phyloP scores from a whole-genome alignment of 192 early-diverging fungal genomes.

The Coemansia sp. region DNA sequence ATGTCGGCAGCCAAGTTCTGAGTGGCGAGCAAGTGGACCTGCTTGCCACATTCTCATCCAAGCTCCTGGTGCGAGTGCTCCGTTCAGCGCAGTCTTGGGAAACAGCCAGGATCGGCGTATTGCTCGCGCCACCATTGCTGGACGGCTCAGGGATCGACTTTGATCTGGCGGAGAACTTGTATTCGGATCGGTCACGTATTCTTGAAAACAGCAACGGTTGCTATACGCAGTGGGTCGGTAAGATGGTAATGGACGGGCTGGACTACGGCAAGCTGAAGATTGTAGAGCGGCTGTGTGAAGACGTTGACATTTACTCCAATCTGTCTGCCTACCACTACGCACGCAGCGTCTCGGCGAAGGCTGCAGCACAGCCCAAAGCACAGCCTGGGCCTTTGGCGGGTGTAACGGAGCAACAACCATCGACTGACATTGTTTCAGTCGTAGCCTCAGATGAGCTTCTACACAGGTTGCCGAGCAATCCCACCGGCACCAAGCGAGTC shows the following conservation, averaged over 20 bases:
- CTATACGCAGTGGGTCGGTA: constrained; percentile 8
- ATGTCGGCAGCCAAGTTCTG: constrained; percentile 34
- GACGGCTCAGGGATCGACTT: constrained; percentile 33
- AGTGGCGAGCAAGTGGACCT: constrained; percentile 39
- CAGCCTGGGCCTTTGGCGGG: neutral
- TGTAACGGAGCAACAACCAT: neutral
- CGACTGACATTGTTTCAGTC: neutral
- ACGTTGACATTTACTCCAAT: constrained; percentile 36
- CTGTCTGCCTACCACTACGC: constrained; percentile 27
- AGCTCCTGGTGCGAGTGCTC: constrained; percentile 52
- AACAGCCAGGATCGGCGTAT: constrained; percentile 55
- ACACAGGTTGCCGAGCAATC: neutral
- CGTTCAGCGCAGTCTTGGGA: constrained; percentile 57
- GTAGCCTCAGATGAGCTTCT: neutral
- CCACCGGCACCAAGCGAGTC: constrained; percentile 1
- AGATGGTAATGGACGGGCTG: constrained; percentile 41
- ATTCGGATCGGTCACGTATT: constrained; percentile 21
- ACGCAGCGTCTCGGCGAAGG: neutral
- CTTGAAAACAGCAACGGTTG: neutral
- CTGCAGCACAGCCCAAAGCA: neutral
- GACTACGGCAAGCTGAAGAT: constrained; percentile 43
- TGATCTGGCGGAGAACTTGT: constrained; percentile 26
- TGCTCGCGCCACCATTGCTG: constrained; percentile 58
- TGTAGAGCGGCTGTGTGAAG: constrained; percentile 25
- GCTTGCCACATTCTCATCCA: constrained; percentile 60